Evolutionary conservation across 768 basidiomycete species (phyloP).

Genomic region (Thelephora aurantiotincta): DNA sequence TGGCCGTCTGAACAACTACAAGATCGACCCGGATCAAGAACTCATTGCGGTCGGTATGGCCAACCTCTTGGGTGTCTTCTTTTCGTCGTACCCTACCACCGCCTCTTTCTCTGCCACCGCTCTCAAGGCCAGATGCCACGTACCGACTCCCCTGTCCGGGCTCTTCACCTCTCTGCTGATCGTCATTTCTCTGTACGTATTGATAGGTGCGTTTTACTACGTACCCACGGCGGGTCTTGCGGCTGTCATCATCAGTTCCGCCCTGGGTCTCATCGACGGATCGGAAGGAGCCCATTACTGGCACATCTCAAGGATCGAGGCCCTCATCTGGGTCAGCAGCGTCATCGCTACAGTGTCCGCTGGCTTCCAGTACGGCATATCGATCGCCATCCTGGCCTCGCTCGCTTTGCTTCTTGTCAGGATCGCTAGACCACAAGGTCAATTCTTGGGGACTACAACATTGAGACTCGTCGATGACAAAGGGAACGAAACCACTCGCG

Average conservation of each 20-base stretch:
- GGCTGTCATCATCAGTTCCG: slow-evolving; percentile 88
- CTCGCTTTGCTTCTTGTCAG: slow-evolving; percentile 75
- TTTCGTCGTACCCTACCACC: slow-evolving; percentile 87
- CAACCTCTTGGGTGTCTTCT: slow-evolving; percentile 82
- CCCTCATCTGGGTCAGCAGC: slow-evolving; percentile 74
- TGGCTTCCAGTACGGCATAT: slow-evolving; percentile 83
- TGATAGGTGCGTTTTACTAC: slow-evolving; percentile 86
- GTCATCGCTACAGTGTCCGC: slow-evolving; percentile 84
- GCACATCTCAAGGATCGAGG: slow-evolving; percentile 86
- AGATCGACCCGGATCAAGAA: slow-evolving; percentile 85
- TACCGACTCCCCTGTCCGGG: slow-evolving; percentile 84
- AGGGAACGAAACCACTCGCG: slow-evolving; percentile 26
- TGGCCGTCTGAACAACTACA: slow-evolving; percentile 87
- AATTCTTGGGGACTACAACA: slow-evolving; percentile 78
- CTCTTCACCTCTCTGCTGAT: slow-evolving; percentile 75
- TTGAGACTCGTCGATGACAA: slow-evolving; percentile 18
- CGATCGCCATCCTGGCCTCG: slow-evolving; percentile 67
- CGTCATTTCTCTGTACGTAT: slow-evolving; percentile 83
- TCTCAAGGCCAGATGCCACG: slow-evolving; percentile 88
- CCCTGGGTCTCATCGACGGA: slow-evolving; percentile 73
- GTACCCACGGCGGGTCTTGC: slow-evolving; percentile 67
- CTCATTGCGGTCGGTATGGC: slow-evolving; percentile 93
- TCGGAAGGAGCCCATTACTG: slow-evolving; percentile 82
- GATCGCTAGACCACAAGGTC: slow-evolving; percentile 73
- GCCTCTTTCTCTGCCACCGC: slow-evolving; percentile 96